Conservation (phyloP, 1,139 yeast genomes). For the Geotrichum macrosporum region DNA sequence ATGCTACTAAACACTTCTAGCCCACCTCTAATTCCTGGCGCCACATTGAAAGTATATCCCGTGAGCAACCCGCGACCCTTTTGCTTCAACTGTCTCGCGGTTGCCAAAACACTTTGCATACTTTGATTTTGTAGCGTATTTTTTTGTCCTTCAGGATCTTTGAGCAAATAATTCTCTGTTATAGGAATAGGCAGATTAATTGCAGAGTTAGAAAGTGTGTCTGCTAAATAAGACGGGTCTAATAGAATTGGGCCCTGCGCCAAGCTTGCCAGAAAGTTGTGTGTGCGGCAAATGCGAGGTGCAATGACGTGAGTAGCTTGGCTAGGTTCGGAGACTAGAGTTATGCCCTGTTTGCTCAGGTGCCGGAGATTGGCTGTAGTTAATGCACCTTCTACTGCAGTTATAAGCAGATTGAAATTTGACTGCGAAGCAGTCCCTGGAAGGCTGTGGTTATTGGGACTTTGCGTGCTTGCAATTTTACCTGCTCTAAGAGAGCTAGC, state of each 20-base stretch:
- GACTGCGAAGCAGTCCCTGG: background rate
- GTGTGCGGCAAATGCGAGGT: slow-evolving; percentile 76
- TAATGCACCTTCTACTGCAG: slow-evolving; percentile 1
- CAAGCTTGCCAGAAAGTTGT: slow-evolving; percentile 61
- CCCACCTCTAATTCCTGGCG: slow-evolving; percentile 67
- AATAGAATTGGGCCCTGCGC: slow-evolving; percentile 43
- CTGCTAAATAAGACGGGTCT: slow-evolving; percentile 33
- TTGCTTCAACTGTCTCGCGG: slow-evolving; percentile 23
- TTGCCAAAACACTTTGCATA: slow-evolving; percentile 4
- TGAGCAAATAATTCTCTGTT: background rate
- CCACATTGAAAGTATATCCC: slow-evolving; percentile 51
- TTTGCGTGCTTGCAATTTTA: background rate
- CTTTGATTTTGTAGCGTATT: background rate
- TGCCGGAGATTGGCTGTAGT: background rate
- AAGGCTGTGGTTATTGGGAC: background rate
- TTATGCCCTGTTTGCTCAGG: slow-evolving; percentile 29
- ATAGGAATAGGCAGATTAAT: background rate
- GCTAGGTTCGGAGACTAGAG: slow-evolving; percentile 33
- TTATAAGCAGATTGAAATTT: background rate
- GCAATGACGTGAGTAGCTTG: slow-evolving; percentile 48
- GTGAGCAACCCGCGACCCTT: slow-evolving; percentile 39
- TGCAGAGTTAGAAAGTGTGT: slow-evolving; percentile 32
- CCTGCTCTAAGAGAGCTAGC: too few relatives aligned
- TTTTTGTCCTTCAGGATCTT: slow-evolving; percentile 3
- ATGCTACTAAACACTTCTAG: slow-evolving; percentile 56